Evolutionary conservation across 1,284 basidiomycete genomes (phyloP).

Genomic region (Stygiomarasmius scandens): DNA sequence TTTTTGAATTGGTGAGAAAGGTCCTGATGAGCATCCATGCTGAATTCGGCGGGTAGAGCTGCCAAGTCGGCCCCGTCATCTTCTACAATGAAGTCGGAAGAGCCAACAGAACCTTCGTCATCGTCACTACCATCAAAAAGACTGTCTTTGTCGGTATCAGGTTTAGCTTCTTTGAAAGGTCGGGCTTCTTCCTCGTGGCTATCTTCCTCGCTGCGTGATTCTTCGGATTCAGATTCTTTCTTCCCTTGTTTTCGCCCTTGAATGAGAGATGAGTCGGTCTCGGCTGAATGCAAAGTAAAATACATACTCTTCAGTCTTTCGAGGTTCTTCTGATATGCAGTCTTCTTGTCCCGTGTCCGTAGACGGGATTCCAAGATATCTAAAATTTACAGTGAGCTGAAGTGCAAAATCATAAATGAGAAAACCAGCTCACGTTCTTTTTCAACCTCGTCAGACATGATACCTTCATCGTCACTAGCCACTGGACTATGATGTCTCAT

Average conservation of each 20-base stretch:
- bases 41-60: constrained; percentile 74
- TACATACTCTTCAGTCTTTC: constrained; percentile 61
- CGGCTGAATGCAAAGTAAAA: constrained; percentile 16
- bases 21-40: constrained; percentile 76
- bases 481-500: constrained; percentile 50
- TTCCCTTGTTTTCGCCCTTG: constrained; percentile 54
- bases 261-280: not conserved
- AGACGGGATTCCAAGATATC: constrained; percentile 67
- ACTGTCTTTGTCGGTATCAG: constrained; percentile 34
- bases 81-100: constrained; percentile 72
- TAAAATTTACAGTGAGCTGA: constrained; percentile 26
- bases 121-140: constrained; percentile 32
- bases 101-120: constrained; percentile 33
- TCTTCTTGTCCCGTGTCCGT: constrained; percentile 60
- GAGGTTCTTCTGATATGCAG: constrained; percentile 62
- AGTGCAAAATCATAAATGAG: constrained; percentile 1
- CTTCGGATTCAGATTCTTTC: constrained; percentile 38
- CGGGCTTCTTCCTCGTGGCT: constrained; percentile 30
- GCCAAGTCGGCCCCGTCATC: constrained; percentile 55
- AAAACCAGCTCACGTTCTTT: constrained; percentile 47
- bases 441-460: constrained; percentile 58
- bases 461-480: constrained; percentile 46
- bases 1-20: constrained; percentile 80
- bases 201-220: constrained; percentile 34
- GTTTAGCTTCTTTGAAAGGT: constrained; percentile 48